Evolutionary conservation across 2,329 filamentous ascomycete species (phyloP), one percentile per base, ranked within the genome.

Genomic region (Laburnicola sp.): DNA sequence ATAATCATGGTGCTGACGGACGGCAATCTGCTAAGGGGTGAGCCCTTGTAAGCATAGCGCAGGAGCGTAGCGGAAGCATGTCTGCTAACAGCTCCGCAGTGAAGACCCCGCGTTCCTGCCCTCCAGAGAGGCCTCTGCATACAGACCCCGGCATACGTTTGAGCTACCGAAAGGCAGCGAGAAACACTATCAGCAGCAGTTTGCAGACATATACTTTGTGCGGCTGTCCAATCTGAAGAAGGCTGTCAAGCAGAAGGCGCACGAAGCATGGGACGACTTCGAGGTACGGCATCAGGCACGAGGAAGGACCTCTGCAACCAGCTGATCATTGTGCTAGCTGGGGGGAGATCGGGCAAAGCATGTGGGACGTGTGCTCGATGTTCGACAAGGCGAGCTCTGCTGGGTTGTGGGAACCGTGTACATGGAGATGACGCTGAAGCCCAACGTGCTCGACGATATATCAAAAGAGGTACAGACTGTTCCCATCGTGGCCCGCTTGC

Each of bases 381-480:
- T 99, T 45, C 86, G 93, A 54, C 94, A 97, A 76, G 94, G 94
- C 57, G 86, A 97, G 75, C 78, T 97, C 31, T 97, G 93, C 76
- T 99, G 93, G 91, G 88, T 99, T 11, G 82, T 87, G 0, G 94
- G 95, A 11, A 99, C 94, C 0, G 85, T 97, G 28, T 99, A 96
- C 72, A 96, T 97, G 88, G 91, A 97, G 58, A 92, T 99, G 90
- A 84, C 89, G 2, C 74, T 97, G 65, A 99, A 99, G 76, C 94
- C 95, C 1, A 96, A 95, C 68, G 93, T 99, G 70, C 77, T 99
- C 30, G 92, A 97, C 53, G 94, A 99, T 64, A 89, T 99, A 36
- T 88, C 89, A 35, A 96, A 95, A 74, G 93, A 97, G 73, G 89
- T 92, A 75, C 11, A 25, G 11, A 8, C 26, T 46, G 59, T 63